Conservation (phyloP, 169 alveolate genomes). For the Theileria sp. region DNA sequence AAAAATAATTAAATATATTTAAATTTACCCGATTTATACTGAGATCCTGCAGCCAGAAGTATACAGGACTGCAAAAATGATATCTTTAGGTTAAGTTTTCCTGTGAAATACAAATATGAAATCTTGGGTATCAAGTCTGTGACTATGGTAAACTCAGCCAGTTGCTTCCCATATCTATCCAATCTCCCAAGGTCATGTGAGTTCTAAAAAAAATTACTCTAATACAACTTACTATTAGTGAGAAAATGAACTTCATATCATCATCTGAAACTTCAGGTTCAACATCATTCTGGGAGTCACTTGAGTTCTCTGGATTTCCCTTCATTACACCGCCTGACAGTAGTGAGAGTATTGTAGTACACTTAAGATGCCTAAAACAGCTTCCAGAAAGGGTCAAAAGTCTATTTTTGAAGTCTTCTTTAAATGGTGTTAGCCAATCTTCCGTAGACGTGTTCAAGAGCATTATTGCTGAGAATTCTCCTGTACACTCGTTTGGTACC, state of each 20-base stretch:
- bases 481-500: slow-evolving; percentile 94
- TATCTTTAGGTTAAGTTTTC: slow-evolving; percentile 33
- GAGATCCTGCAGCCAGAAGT: slow-evolving; percentile 59
- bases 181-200: slow-evolving; percentile 59
- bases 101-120: slow-evolving; percentile 46
- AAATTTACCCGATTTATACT: slow-evolving; percentile 44
- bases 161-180: slow-evolving; percentile 59
- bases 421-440: slow-evolving; percentile 40
- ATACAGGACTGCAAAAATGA: slow-evolving; percentile 59
- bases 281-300: not conserved
- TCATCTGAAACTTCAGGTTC: not conserved
- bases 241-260: not conserved
- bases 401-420: slow-evolving; percentile 44
- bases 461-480: slow-evolving; percentile 81
- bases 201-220: slow-evolving; percentile 8
- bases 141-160: slow-evolving; percentile 61
- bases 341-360: slow-evolving; percentile 47
- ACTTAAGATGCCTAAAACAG: slow-evolving; percentile 56
- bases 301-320: not conserved
- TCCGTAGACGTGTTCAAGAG: slow-evolving; percentile 17
- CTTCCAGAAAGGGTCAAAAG: slow-evolving; percentile 50
- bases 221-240: slow-evolving; percentile 9
- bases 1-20: not conserved
- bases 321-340: slow-evolving; percentile 28
- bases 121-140: slow-evolving; percentile 62